A percentile compares a stretch with the other conserved stretches of the same genome.
Conservation (phyloP, 202 grass and related monocot species). For the Carex sylvatica region DNA sequence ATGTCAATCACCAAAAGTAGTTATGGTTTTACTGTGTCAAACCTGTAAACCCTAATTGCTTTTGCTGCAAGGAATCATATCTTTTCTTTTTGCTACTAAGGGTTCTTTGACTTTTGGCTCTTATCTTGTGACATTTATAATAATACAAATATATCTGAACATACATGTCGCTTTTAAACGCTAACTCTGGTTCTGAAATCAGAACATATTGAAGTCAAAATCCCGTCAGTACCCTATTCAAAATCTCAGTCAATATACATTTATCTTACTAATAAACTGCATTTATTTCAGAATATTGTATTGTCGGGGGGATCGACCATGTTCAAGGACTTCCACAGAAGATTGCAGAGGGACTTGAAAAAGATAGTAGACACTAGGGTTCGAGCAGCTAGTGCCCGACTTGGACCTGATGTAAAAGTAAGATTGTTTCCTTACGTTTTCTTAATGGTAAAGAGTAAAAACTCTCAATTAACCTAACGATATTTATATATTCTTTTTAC, state of each 20-base stretch:
- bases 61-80: background rate
- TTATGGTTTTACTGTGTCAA: background rate
- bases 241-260: background rate
- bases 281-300: slow-evolving; percentile 80
- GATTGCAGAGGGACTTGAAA: slow-evolving; percentile 92
- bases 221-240: background rate
- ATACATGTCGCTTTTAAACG: background rate
- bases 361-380: slow-evolving; percentile 95
- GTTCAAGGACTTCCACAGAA: slow-evolving; percentile 99
- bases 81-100: background rate
- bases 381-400: slow-evolving; percentile 44
- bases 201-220: background rate
- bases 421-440: slow-evolving; percentile 16
- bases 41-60: background rate
- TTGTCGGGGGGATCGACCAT: slow-evolving; percentile 95
- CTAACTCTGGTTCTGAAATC: background rate
- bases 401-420: slow-evolving; percentile 73
- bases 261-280: slow-evolving; percentile 18
- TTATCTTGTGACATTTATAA: background rate
- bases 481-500: slow-evolving; percentile 4
- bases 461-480: background rate
- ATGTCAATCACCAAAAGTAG: slow-evolving; percentile 5
- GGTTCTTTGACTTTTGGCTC: background rate
- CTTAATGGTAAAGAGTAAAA: slow-evolving; percentile 8
- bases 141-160: background rate